Conservation (phyloP, 78 protist genomes). For the Mantamonas sphyraenae region DNA sequence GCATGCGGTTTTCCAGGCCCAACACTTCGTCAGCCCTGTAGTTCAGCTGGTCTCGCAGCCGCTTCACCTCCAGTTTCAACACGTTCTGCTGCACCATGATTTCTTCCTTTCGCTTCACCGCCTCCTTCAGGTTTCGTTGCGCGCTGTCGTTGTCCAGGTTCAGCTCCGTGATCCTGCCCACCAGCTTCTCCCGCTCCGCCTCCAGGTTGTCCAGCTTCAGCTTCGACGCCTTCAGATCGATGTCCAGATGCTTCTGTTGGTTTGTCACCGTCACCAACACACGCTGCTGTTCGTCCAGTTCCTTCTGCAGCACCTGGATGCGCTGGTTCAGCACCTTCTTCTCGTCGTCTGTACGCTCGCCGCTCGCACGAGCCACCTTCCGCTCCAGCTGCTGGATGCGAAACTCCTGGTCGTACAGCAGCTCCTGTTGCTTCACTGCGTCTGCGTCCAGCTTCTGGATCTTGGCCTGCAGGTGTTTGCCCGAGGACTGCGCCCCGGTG, state of each 20-base stretch:
- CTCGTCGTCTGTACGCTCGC: conserved; percentile 54
- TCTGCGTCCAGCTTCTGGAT: conserved; percentile 41
- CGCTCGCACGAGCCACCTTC: conserved; percentile 39
- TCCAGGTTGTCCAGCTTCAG: not conserved
- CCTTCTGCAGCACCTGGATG: conserved; percentile 29
- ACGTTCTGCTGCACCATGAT: conserved; percentile 39
- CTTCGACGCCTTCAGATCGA: not conserved
- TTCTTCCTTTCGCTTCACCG: conserved; percentile 36
- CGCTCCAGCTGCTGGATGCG: conserved; percentile 70
- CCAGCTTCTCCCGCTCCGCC: not conserved
- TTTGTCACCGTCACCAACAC: conserved; percentile 7
- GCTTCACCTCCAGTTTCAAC: conserved; percentile 50
- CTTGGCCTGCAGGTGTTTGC: conserved; percentile 37
- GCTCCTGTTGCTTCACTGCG: conserved; percentile 64
- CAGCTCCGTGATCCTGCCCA: not conserved
- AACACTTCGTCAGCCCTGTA: conserved; percentile 28
- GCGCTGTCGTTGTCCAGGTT: not conserved
- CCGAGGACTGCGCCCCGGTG: conserved; percentile 39
- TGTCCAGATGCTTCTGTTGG: not conserved
- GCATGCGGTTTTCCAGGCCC: conserved; percentile 50
- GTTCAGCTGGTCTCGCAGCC: conserved; percentile 32
- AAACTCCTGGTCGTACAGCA: conserved; percentile 67
- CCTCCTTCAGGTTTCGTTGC: conserved; percentile 11
- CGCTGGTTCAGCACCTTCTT: conserved; percentile 22
- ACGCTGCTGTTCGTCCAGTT: conserved; percentile 25